These are phyloP conservation scores for Mucor plumbeus DNA, from an alignment of 371 early-diverging fungal genomes.

Conservation along the genomic window DNA sequence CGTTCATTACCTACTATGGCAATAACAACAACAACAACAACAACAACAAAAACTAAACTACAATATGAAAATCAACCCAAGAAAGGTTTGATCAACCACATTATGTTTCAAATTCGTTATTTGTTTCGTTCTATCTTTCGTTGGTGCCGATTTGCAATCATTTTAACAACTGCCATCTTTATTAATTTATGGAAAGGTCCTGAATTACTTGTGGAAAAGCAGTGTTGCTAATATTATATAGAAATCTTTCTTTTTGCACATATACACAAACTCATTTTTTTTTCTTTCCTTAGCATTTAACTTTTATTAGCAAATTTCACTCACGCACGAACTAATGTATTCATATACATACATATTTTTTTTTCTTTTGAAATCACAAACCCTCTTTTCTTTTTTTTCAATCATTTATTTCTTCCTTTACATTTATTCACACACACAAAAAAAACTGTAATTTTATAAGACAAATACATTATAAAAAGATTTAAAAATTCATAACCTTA, in stretches of 20 bases:
- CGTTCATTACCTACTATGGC: neutral
- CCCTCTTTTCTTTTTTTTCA: neutral
- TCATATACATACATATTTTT: neutral
- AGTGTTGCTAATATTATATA: neutral
- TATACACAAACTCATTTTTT: neutral
- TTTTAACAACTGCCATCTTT: constrained; percentile 54
- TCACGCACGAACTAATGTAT: neutral
- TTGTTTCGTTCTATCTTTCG: constrained; percentile 51
- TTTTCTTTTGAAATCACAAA: neutral
- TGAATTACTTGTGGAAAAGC: constrained; percentile 41
- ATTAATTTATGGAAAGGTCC: constrained; percentile 67
- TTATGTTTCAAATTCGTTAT: constrained; percentile 34
- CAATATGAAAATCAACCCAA: neutral
- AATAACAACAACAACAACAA: neutral
- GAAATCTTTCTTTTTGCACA: neutral
- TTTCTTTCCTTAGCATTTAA: neutral
- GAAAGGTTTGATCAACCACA: constrained; percentile 21
- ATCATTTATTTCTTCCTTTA: neutral
- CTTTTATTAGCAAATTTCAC: neutral
- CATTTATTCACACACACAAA: neutral
- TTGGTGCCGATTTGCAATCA: constrained; percentile 62
- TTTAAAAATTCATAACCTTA: neutral
- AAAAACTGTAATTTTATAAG: neutral
- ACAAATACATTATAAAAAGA: neutral
- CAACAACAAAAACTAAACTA: neutral